Conservation (phyloP, 139 green algal genomes). For the Auxenochlorella protothecoides region DNA sequence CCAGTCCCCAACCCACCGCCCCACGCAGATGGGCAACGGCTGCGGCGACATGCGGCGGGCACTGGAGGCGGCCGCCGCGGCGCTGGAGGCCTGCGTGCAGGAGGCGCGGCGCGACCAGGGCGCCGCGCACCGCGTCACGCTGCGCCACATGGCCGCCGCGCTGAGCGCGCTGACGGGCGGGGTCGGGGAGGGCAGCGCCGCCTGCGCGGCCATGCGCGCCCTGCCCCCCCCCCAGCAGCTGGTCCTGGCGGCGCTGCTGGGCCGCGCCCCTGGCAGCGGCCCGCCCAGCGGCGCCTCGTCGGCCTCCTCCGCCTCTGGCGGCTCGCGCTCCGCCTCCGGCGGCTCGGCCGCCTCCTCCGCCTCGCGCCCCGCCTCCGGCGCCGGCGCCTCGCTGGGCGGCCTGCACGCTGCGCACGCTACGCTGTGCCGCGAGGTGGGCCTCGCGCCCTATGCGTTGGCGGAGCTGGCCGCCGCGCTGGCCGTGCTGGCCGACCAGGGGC, state of each 20-base stretch:
- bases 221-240: slow-evolving; percentile 45
- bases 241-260: slow-evolving; percentile 17
- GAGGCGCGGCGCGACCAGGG: slow-evolving; percentile 2
- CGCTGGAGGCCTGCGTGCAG: slow-evolving; percentile 1
- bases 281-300: too few relatives aligned
- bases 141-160: slow-evolving; percentile 28
- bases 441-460: too few relatives aligned
- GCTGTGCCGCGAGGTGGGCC: too few relatives aligned
- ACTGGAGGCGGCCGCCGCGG: slow-evolving; percentile 16
- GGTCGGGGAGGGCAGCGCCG: slow-evolving; percentile 9
- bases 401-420: too few relatives aligned
- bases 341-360: too few relatives aligned
- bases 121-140: not conserved
- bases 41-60: slow-evolving; percentile 36
- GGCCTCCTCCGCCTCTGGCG: too few relatives aligned
- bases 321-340: too few relatives aligned
- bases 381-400: too few relatives aligned
- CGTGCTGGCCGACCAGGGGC: not conserved
- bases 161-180: slow-evolving; percentile 17
- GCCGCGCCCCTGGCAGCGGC: too few relatives aligned
- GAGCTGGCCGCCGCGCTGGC: too few relatives aligned
- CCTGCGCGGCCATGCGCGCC: slow-evolving; percentile 17
- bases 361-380: too few relatives aligned
- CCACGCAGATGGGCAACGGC: slow-evolving; percentile 26
- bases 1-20: not conserved